Base-by-base conservation (phyloP, 164 flowering plant species). In the Aristolochia contorta region DNA sequence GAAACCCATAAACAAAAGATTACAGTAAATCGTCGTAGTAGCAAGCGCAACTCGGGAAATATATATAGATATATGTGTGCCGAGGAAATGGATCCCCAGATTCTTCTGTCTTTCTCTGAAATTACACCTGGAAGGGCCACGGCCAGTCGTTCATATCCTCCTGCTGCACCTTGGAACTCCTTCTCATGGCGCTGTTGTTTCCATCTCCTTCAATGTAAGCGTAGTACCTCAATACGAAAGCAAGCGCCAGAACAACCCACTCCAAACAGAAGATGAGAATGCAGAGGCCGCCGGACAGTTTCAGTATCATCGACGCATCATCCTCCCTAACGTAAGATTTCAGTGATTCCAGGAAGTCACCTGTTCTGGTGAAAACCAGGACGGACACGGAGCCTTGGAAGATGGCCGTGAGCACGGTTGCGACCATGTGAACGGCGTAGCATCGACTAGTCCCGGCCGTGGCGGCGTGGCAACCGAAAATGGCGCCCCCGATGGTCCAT, bases 371-470 rank as follows among this genome's bases (percentile, higher is more conserved):
- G 74, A 81, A 89, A 20, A 89, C 74, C 21, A 89, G 74, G 4
- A 89, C 84, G 0, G 93, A 67, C 0, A 83, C 89, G 0, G 93
- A 80, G 16, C 96, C 96, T 56, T 89, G 90, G 58, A 89, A 86
- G 12, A 89, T 89, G 6, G 90, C 92, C 0, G 96, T 84, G 0
- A 89, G 72, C n/a, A 86, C 91, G 0, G 93, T 83, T 9, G 76
- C 65, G 55, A 83, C 82, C 89, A 86, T 83, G 74, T 86, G 90
- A 19, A 75, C 68, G 0, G 78, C 86, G 58, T 84, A 83, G 89
- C 93, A 86, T 18, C 65, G 63, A 58, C 60, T 62, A 16, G 77
- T 57, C 12, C 78, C 78, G 5, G 75, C 69, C 0, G 85, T 66
- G 60, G 82, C 80, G 2, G 82, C 83, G 0, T 79, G 70, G 54